These are phyloP conservation scores for Penicillium rolfsii DNA, from an alignment of 2,329 filamentous ascomycete genomes.

Conservation along the genomic window DNA sequence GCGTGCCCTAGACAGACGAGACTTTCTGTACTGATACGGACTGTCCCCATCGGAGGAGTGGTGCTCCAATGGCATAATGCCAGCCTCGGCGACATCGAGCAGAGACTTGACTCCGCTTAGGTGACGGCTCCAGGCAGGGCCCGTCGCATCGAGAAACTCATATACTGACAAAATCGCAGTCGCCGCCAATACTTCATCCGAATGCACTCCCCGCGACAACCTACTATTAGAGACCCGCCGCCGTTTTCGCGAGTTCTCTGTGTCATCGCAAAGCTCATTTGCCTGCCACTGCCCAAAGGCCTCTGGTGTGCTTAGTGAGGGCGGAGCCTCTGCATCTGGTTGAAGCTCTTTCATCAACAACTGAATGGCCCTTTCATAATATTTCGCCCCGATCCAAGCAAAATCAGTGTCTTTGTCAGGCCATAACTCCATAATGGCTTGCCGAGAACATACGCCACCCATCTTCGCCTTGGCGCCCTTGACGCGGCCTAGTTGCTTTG, in stretches of 20 bases:
- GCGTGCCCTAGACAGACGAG: slow-evolving; percentile 58
- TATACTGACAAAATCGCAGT: slow-evolving; percentile 70
- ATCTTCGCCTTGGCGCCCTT: slow-evolving; percentile 56
- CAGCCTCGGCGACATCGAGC: slow-evolving; percentile 53
- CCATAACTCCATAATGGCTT: slow-evolving; percentile 59
- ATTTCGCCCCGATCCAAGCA: slow-evolving; percentile 64
- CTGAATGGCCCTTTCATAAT: slow-evolving; percentile 66
- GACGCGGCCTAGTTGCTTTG: slow-evolving; percentile 62
- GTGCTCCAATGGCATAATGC: slow-evolving; percentile 46
- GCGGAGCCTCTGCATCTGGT: slow-evolving; percentile 40
- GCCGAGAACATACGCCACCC: slow-evolving; percentile 50
- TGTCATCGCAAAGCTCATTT: slow-evolving; percentile 36
- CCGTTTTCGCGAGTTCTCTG: slow-evolving; percentile 50
- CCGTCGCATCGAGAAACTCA: slow-evolving; percentile 68
- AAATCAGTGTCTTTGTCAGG: slow-evolving; percentile 57
- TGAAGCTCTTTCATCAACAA: slow-evolving; percentile 54
- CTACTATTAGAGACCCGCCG: slow-evolving; percentile 50
- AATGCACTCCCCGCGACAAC: slow-evolving; percentile 44
- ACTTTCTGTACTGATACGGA: slow-evolving; percentile 35
- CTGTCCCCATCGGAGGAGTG: slow-evolving; percentile 48
- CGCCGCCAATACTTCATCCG: slow-evolving; percentile 65
- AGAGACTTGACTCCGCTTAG: slow-evolving; percentile 67
- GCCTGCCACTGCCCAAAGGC: slow-evolving; percentile 44
- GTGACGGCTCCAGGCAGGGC: slow-evolving; percentile 65
- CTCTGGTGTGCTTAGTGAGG: slow-evolving; percentile 39